Evolutionary conservation across 116 monocot species (phyloP).

Genomic region (Papilionanthe hybrid): DNA sequence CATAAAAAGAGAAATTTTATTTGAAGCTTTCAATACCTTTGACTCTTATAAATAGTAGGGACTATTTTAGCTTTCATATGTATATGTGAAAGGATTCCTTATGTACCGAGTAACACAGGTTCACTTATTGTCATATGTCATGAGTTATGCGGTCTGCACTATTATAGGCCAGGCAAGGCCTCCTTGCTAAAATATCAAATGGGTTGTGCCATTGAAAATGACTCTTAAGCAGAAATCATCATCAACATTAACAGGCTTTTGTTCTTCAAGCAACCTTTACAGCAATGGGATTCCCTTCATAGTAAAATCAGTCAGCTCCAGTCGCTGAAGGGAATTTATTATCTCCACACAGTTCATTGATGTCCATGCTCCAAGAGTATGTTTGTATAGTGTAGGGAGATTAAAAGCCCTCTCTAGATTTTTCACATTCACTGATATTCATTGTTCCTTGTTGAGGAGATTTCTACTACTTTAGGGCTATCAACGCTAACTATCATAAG

Average conservation of each 20-base stretch:
- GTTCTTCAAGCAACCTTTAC: not conserved
- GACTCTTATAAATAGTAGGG: too few relatives aligned
- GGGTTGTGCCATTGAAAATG: not conserved
- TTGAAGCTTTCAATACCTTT: too few relatives aligned
- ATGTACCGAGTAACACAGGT: not conserved
- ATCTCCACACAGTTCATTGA: not conserved
- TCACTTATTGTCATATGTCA: not conserved
- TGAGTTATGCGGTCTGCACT: not conserved
- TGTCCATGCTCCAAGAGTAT: not conserved
- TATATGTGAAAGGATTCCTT: not conserved
- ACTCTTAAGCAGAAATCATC: not conserved
- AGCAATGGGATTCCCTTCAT: not conserved
- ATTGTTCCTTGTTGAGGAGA: not conserved
- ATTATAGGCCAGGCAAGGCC: not conserved
- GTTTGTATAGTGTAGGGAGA: not conserved
- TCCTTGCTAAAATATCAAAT: not conserved
- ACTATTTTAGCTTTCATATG: not conserved
- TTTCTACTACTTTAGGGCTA: not conserved
- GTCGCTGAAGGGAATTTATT: not conserved
- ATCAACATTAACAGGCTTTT: not conserved
- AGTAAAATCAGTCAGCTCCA: not conserved
- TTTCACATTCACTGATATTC: too few relatives aligned
- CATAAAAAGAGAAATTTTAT: too few relatives aligned
- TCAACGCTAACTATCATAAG: not conserved
- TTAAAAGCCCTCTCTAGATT: not conserved